These are phyloP conservation scores for Fusarium subtropicale DNA, from an alignment of 2,329 filamentous ascomycete species.

Conservation along the genomic window DNA sequence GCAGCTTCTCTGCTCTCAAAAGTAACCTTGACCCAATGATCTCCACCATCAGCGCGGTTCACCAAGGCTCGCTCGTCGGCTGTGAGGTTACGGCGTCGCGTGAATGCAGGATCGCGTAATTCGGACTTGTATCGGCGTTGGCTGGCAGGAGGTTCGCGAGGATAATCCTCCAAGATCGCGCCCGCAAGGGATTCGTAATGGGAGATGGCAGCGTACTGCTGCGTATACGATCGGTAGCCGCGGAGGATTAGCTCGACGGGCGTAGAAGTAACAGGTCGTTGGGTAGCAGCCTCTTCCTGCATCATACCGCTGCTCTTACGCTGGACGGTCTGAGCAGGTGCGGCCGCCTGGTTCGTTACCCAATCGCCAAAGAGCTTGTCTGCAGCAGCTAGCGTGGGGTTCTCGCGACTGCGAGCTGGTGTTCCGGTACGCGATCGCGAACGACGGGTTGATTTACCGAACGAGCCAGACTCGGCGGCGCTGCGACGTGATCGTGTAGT, in stretches of 20 bases:
- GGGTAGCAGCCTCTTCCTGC: constrained; percentile 56
- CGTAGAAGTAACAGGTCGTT: constrained; percentile 53
- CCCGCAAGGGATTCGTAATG: constrained; percentile 91
- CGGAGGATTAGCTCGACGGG: constrained; percentile 84
- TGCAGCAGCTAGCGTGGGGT: constrained; percentile 70
- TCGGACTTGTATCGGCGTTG: constrained; percentile 78
- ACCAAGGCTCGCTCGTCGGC: constrained; percentile 81
- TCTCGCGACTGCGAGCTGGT: constrained; percentile 66
- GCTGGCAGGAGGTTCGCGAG: constrained; percentile 80
- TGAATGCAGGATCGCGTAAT: constrained; percentile 77
- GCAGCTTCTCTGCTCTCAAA: constrained; percentile 80
- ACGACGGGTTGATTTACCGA: constrained; percentile 73
- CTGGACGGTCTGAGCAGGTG: constrained; percentile 45
- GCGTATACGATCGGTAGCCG: constrained; percentile 74
- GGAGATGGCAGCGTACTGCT: constrained; percentile 87
- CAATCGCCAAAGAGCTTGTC: constrained; percentile 72
- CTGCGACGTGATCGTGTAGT: constrained; percentile 63
- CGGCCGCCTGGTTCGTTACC: constrained; percentile 61
- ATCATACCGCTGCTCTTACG: constrained; percentile 54
- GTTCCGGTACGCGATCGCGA: constrained; percentile 72
- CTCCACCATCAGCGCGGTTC: constrained; percentile 82
- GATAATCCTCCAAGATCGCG: constrained; percentile 91
- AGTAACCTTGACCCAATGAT: constrained; percentile 92
- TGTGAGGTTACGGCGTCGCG: constrained; percentile 73
- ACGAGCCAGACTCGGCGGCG: constrained; percentile 71